Percentiles rank a stretch among this genome's conserved stretches.
Conservation (phyloP, 257 asterid genomes). For the Osmanthus fragrans region DNA sequence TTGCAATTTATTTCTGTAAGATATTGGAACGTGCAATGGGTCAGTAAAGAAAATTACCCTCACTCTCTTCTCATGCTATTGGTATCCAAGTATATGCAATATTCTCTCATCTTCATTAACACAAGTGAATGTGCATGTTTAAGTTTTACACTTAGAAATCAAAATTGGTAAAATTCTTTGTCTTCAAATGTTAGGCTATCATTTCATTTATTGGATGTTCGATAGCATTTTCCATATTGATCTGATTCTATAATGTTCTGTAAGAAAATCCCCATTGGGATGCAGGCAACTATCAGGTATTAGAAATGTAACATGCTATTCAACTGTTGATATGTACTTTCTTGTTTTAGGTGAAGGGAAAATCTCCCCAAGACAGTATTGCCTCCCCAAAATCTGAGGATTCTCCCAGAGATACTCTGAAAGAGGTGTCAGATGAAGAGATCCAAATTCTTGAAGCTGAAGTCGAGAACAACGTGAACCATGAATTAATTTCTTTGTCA, state of each 20-base stretch:
- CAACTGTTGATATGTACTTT: constrained; percentile 16
- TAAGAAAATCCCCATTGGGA: background rate
- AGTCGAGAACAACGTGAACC: constrained; percentile 31
- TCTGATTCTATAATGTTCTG: background rate
- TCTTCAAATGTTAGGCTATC: background rate
- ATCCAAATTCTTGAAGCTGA: constrained; percentile 44
- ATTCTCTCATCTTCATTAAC: background rate
- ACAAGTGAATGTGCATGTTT: background rate
- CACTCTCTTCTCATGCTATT: background rate
- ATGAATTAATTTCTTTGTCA: constrained; percentile 33
- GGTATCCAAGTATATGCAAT: background rate
- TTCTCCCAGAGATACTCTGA: constrained; percentile 36
- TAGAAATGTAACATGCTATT: background rate
- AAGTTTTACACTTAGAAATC: no score
- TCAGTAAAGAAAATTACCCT: no score
- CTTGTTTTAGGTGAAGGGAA: constrained; percentile 65
- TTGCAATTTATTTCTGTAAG: background rate
- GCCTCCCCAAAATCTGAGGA: constrained; percentile 52
- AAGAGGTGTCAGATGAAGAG: constrained; percentile 51
- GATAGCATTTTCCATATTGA: background rate
- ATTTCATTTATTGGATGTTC: constrained; percentile 1
- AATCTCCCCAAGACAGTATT: constrained; percentile 48
- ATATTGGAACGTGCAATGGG: background rate
- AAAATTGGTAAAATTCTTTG: background rate
- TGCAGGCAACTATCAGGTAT: background rate